Evolutionary conservation across 2,329 filamentous ascomycete species (phyloP).

Genomic region (Laburnicola sp.): DNA sequence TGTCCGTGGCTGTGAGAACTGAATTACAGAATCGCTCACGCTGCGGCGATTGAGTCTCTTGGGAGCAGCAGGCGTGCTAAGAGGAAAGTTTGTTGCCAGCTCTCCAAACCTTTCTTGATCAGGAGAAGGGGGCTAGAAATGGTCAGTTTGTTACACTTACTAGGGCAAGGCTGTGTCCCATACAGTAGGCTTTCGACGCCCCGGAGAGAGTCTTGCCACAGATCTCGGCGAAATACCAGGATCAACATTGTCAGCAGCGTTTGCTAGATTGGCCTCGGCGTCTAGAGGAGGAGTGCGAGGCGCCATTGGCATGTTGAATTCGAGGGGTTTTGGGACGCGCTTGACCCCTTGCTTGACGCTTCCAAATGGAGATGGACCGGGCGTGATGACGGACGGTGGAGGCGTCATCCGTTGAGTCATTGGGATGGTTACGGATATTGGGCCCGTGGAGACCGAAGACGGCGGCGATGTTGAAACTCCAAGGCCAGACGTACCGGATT

Average conservation of each 20-base stretch:
- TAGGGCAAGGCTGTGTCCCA: constrained; percentile 11
- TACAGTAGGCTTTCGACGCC: constrained; percentile 32
- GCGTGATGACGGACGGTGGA: constrained; percentile 13
- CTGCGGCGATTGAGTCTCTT: constrained; percentile 26
- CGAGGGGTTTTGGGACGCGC: constrained; percentile 10
- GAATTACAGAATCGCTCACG: constrained; percentile 31
- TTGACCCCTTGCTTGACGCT: constrained; percentile 10
- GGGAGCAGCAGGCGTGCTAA: constrained; percentile 24
- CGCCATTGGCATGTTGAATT: constrained; percentile 16
- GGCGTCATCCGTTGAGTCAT: constrained; percentile 19
- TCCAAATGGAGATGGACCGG: constrained; percentile 12
- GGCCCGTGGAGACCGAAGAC: constrained; percentile 23
- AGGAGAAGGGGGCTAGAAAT: constrained; percentile 26
- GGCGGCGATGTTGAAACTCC: constrained; percentile 21
- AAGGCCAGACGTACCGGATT: constrained; percentile 22
- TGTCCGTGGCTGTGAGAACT: constrained; percentile 18
- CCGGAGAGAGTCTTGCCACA: constrained; percentile 23
- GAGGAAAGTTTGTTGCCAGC: constrained; percentile 30
- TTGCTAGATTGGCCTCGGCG: constrained; percentile 14
- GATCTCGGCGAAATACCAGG: constrained; percentile 29
- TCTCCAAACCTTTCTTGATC: constrained; percentile 27
- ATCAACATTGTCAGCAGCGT: constrained; percentile 23
- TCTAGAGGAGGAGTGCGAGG: constrained; percentile 24
- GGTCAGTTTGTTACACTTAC: constrained; percentile 5
- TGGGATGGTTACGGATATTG: constrained; percentile 15